These are phyloP conservation scores for Avicennia marina DNA, from an alignment of 257 asterid genomes.

Conservation along the genomic window DNA sequence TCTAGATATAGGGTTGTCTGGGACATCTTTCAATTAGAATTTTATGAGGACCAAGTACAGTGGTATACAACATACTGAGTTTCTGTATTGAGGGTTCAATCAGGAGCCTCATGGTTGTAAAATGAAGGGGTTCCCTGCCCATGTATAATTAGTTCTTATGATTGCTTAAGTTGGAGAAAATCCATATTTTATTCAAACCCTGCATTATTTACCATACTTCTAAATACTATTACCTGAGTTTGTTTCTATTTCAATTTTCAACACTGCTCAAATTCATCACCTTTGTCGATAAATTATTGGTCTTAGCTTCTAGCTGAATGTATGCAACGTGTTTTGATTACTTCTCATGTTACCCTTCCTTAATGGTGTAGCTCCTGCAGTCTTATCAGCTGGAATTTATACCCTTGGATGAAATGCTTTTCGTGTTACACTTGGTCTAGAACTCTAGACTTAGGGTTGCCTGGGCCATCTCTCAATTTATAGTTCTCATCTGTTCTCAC, in stretches of 20 bases:
- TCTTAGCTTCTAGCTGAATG: slow-evolving; percentile 13
- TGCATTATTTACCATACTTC: background rate
- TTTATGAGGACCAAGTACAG: too few relatives aligned
- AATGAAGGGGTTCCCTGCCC: too few relatives aligned
- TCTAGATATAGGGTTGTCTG: too few relatives aligned
- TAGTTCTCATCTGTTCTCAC: background rate
- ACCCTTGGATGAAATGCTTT: background rate
- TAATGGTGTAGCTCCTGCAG: slow-evolving; percentile 3
- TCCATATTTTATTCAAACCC: background rate
- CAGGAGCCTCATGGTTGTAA: too few relatives aligned
- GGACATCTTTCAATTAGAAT: too few relatives aligned
- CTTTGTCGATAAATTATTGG: slow-evolving; percentile 6
- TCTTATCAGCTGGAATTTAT: slow-evolving; percentile 12
- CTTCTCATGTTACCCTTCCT: slow-evolving; percentile 20
- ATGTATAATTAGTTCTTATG: background rate
- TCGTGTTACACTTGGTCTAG: background rate
- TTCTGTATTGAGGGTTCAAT: too few relatives aligned
- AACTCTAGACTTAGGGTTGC: slow-evolving; percentile 17
- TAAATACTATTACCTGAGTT: background rate
- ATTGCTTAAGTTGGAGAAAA: too few relatives aligned
- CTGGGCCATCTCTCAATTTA: slow-evolving; percentile 8
- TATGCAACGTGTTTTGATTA: background rate
- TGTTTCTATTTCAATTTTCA: background rate
- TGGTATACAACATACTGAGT: too few relatives aligned
- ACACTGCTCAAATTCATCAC: background rate